Evolutionary conservation across 768 basidiomycete genomes (phyloP).

Genomic region (Auricularia sp.): DNA sequence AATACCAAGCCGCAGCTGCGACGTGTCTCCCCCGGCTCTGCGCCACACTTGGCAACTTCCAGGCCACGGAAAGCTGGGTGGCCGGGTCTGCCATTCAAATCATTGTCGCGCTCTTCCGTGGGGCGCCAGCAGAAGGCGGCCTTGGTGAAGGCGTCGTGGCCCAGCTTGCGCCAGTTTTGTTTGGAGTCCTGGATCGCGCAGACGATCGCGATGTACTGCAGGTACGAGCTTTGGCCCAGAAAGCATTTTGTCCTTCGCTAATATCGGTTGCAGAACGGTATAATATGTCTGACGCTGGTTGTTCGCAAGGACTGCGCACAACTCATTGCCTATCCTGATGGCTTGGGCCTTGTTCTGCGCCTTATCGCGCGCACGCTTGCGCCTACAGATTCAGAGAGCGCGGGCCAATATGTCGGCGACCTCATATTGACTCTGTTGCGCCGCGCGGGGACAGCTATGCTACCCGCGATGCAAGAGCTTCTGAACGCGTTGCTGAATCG

Average conservation of each 20-base stretch:
- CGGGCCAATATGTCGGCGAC: constrained; percentile 88
- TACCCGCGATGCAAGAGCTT: constrained; percentile 80
- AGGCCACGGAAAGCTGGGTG: constrained; percentile 59
- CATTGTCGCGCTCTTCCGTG: constrained; percentile 57
- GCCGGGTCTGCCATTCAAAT: constrained; percentile 77
- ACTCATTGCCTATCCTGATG: constrained; percentile 70
- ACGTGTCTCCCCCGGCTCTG: constrained; percentile 66
- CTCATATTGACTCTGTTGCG: constrained; percentile 88
- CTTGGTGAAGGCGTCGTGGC: constrained; percentile 77
- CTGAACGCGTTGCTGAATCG: constrained; percentile 73
- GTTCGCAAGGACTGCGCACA: constrained; percentile 83
- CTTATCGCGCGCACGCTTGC: constrained; percentile 71
- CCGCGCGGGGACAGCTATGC: constrained; percentile 66
- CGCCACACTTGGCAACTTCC: constrained; percentile 47
- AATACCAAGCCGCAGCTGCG: constrained; percentile 66
- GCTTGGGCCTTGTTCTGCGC: constrained; percentile 63
- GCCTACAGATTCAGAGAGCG: constrained; percentile 74
- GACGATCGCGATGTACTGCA: constrained; percentile 85
- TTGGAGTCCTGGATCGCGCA: constrained; percentile 52
- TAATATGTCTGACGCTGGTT: constrained; percentile 68
- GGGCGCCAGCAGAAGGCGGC: constrained; percentile 43
- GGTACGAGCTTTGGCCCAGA: constrained; percentile 24
- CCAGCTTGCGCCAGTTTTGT: constrained; percentile 62
- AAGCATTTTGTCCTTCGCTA: not conserved
- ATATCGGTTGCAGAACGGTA: constrained; percentile 52